Evolutionary conservation across 345 rosid species (phyloP), one percentile per base, ranked within the genome.

Genomic region (Gossypium mustelinum): DNA sequence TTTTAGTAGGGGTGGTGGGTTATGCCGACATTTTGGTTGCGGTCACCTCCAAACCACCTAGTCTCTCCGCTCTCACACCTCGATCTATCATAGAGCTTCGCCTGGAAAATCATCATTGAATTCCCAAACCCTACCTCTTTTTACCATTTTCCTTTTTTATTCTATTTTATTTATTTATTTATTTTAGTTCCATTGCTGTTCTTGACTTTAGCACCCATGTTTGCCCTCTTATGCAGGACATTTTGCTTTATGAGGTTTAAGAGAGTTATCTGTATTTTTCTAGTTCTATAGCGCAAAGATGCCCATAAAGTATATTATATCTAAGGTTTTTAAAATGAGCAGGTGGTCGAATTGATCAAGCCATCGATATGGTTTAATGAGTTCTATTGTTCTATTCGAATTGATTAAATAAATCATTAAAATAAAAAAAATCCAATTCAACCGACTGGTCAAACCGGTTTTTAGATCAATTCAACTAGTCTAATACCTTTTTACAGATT

Each of bases 1-100:
- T 88, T 74, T 79, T 93, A 44, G 99, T 91, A 4, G 99, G 99
- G 44, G 91, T 93, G 65, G 90, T 57, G 25, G 61, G 61, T 57
- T 57, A 57, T 57, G 22, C 61, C 1, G 27, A 57, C 27, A 57
- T 57, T 20, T 9, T 57, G 61, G 61, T 3, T 57, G 61, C 61
- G 3, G 61, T 22, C 29, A 57, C 27, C 41, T 34, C 41, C 24
- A 57, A 18, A 57, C 29, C 20, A 22, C 29, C 61, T 20, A 5
- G 41, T 34, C 41, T 20, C 61, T 20, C 22, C 25, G 4, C 11
- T 2, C 29, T 25, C 13, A 11, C 25, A 11, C 7, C 29, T 57
- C 25, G 25, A 20, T 57, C 61, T 4, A 22, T 9, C 29, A 9
- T 11, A 9, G 27, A 56, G 27, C 24, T 20, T 56, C 60, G 57